phyloP scores from a whole-genome alignment of 352 stramenopile species.

The Vaucheria bursata region DNA sequence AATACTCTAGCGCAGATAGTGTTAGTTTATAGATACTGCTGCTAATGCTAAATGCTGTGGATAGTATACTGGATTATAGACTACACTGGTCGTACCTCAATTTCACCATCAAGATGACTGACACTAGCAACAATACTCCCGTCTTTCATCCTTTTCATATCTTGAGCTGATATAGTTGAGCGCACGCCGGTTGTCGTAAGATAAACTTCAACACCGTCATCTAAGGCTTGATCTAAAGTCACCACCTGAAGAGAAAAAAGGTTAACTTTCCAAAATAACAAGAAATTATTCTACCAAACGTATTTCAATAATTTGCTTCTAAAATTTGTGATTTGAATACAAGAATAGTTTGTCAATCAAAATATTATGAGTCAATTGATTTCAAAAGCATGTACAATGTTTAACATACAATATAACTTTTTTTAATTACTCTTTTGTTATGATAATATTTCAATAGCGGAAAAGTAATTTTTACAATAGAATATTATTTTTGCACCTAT shows the following conservation, averaged over 20 bases:
- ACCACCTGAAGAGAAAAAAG: neutral
- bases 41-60: neutral
- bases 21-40: neutral
- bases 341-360: too few species aligned
- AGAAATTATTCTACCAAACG: too few species aligned
- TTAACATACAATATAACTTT: too few species aligned
- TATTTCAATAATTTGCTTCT: too few species aligned
- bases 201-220: neutral
- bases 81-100: neutral
- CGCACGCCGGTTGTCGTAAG: neutral
- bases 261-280: neutral
- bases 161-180: neutral
- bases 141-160: neutral
- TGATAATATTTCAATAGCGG: too few species aligned
- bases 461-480: too few species aligned
- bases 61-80: neutral
- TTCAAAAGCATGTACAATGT: too few species aligned
- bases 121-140: neutral
- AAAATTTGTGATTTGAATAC: too few species aligned
- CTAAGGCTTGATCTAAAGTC: neutral
- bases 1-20: neutral
- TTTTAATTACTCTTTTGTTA: too few species aligned
- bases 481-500: too few species aligned
- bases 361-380: too few species aligned
- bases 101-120: neutral